Percentiles rank a stretch among this genome's conserved stretches.
phyloP scores from a whole-genome alignment of 2,329 filamentous ascomycete genomes.

The Diaporthe sp. region DNA sequence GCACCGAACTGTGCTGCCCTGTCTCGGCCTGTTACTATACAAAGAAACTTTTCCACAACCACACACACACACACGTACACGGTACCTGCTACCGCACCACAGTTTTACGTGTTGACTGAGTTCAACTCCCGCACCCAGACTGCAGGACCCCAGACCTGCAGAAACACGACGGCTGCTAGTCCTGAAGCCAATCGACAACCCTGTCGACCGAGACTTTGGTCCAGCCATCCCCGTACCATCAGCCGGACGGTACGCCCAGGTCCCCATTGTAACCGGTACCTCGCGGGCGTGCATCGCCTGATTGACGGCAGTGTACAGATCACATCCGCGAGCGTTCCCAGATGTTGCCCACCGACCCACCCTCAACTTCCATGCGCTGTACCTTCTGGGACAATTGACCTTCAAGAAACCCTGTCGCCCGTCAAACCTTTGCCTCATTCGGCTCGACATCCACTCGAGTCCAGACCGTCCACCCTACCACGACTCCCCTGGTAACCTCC shows the following conservation, averaged over 20 bases:
- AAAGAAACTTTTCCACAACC: slow-evolving; percentile 12
- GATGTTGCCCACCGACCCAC: slow-evolving; percentile 38
- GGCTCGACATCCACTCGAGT: slow-evolving; percentile 36
- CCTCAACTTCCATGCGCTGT: slow-evolving; percentile 35
- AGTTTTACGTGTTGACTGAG: slow-evolving; percentile 22
- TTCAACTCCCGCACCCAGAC: slow-evolving; percentile 29
- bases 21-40: slow-evolving; percentile 21
- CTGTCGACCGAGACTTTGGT: slow-evolving; percentile 21
- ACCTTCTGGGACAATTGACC: slow-evolving; percentile 36
- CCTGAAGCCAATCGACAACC: slow-evolving; percentile 33
- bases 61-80: background rate
- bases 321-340: slow-evolving; percentile 35
- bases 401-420: slow-evolving; percentile 32
- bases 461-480: slow-evolving; percentile 35
- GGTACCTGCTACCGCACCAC: slow-evolving; percentile 22
- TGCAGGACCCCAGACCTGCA: slow-evolving; percentile 33
- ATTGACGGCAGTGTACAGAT: slow-evolving; percentile 40
- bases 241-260: background rate
- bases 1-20: background rate
- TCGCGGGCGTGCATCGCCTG: slow-evolving; percentile 27
- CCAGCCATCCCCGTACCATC: slow-evolving; percentile 27
- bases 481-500: slow-evolving; percentile 30
- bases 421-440: slow-evolving; percentile 36
- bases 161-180: slow-evolving; percentile 32
- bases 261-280: slow-evolving; percentile 27